Evolutionary conservation across 2,329 filamentous ascomycete species (phyloP), one percentile per base, ranked within the genome.

Genomic region (Fusarium sublunatum): DNA sequence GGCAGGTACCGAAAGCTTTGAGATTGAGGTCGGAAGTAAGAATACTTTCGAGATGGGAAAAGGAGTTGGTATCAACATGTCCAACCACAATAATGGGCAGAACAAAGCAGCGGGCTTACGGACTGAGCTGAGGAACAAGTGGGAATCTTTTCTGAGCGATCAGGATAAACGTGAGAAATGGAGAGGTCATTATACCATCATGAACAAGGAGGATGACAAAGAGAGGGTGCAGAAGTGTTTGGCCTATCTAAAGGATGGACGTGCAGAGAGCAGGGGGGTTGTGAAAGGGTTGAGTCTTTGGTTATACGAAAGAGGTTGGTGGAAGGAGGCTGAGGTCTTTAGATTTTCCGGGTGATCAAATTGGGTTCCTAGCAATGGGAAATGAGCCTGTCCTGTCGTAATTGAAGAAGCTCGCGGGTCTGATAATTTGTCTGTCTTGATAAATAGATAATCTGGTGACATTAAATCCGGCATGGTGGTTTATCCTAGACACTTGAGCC

Each of bases 181-280:
- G 63, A 42, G 38, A n/a, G 63, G 63, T 1, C 63, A 66, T 5
- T 66, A 66, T 11, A 66, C 63, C 0, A 9, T 66, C 6, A 66
- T 67, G 63, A 67, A 66, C 15, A 66, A 66, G 28, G 58, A 66
- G 32, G 41, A 57, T 36, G 41, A 66, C n/a, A 47, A 54, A n/a
- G 44, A 50, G 15, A 65, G 44, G 38, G 38, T 64, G 10, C 19
- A 15, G 1, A 44, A 52, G 24, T 66, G 63, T 12, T 1, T 66
- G 9, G 22, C 15, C 0, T 51, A 41, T 12, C 24, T 66, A 2
- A 47, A 42, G 25, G 38, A 53, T 10, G 38, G 44, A 0, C 50
- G 53, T 19, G 25, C 32, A 15, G 39, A 51, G 7, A 60, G 51
- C 6, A 42, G 11, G 3, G 63, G 63, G 4, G 45, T 24, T 3